Evolutionary conservation across 2,329 filamentous ascomycete species (phyloP), one percentile per base, ranked within the genome.

Genomic region (Paramyrothecium roridum): DNA sequence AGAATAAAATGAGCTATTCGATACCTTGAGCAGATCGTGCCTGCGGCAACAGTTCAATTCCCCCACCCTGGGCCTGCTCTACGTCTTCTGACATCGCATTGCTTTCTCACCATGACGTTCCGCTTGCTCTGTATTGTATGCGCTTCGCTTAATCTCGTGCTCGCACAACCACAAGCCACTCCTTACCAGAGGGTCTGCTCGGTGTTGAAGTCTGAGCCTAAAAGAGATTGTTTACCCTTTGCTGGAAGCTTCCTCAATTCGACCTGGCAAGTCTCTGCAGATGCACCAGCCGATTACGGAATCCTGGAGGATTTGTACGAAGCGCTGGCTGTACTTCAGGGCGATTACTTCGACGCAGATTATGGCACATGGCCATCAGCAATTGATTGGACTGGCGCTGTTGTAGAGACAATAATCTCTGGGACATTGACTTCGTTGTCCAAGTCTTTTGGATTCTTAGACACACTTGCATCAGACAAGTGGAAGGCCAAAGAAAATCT

Each of bases 311-410:
- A 82, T 57, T 76, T 87, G 20, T 74, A 89, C 49, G 71, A 80
- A 50, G 88, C 90, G 7, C 78, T 97, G 59, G 79, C 85, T 49
- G 84, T 88, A 7, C 85, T 97, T 80, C 92, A 97, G 69, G 78
- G 83, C 52, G 76, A 80, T 23, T 96, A 91, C 73, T 97, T 95
- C 68, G 81, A 86, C 49, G 74, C 88, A 4, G 89, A 89, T 80
- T 76, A 88, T 37, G 92, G 90, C 12, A 91, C 85, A 23, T 98
- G 93, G 91, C 91, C 92, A 1, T 80, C 80, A 1, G 83, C 90
- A 33, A 97, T 96, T 65, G 93, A 97, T 75, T 98, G 93, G 93
- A 98, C 93, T 0, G 88, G 87, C 19, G 93, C 93, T 3, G 91
- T 97, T 10, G 78, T 91, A 63, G 86, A 87, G 47, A 96, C 93